A percentile compares a stretch with the other conserved stretches of the same genome.
Conservation (phyloP, 345 rosid genomes). For the Populus tremula region DNA sequence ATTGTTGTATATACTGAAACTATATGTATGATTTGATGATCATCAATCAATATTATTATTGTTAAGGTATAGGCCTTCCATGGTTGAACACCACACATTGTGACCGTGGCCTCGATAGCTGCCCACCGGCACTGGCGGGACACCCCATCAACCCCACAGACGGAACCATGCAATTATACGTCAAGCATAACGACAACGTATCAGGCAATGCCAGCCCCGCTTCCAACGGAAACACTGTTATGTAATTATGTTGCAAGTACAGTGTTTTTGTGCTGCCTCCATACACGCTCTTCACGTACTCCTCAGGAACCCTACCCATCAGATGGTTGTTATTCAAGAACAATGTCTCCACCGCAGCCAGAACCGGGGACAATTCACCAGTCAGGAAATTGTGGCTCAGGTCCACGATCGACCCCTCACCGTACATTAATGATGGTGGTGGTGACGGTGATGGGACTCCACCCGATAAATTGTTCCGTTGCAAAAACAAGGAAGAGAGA, state of each 20-base stretch:
- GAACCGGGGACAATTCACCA: conserved; percentile 46
- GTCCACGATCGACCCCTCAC: conserved; percentile 60
- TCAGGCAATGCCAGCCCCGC: conserved; percentile 46
- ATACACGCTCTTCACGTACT: conserved; percentile 46
- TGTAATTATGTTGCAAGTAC: conserved; percentile 74
- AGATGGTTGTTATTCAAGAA: conserved; percentile 70
- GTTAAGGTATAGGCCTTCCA: conserved; percentile 30
- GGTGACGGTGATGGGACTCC: conserved; percentile 29
- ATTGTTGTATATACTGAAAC: background rate
- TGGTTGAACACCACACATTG: conserved; percentile 57
- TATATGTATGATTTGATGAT: background rate
- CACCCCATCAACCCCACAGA: conserved; percentile 49
- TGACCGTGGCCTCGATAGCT: conserved; percentile 50
- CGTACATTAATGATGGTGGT: conserved; percentile 24
- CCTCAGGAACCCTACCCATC: conserved; percentile 57
- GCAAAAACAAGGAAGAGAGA: conserved; percentile 58
- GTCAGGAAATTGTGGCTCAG: conserved; percentile 67
- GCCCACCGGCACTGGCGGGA: conserved; percentile 54
- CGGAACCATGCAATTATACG: conserved; percentile 79
- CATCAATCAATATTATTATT: background rate
- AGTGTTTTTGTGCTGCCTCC: conserved; percentile 52
- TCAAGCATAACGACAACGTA: conserved; percentile 62
- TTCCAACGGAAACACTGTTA: conserved; percentile 51
- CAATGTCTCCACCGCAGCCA: conserved; percentile 63
- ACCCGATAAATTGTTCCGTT: conserved; percentile 84